phyloP scores from a whole-genome alignment of 768 basidiomycete species.

The Leucosporidium yakuticum region DNA sequence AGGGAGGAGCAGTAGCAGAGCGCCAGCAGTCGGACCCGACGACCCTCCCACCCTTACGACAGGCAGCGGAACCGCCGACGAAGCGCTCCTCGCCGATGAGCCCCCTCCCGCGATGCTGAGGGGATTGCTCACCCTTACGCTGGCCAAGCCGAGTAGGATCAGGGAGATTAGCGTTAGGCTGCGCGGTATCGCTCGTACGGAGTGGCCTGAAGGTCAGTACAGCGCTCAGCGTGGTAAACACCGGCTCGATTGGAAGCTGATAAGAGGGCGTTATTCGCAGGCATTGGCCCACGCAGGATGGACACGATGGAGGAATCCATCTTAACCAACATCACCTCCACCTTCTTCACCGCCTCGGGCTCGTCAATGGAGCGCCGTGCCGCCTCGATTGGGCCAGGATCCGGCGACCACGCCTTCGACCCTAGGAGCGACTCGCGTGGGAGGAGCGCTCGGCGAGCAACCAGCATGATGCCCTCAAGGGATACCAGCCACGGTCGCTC shows the following conservation, averaged over 20 bases:
- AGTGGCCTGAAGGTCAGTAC: slow-evolving; percentile 77
- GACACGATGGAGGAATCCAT: slow-evolving; percentile 73
- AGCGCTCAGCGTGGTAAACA: neutral
- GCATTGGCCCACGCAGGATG: slow-evolving; percentile 63
- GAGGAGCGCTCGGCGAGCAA: slow-evolving; percentile 8
- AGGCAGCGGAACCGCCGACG: neutral
- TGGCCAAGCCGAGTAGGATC: slow-evolving; percentile 74
- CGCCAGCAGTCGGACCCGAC: slow-evolving; percentile 15
- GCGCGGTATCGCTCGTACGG: slow-evolving; percentile 61
- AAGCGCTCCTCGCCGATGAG: slow-evolving; percentile 16
- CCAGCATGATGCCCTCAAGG: slow-evolving; percentile 19
- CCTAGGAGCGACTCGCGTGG: slow-evolving; percentile 19
- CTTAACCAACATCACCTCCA: slow-evolving; percentile 63
- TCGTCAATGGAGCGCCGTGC: slow-evolving; percentile 49
- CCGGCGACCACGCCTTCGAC: slow-evolving; percentile 6
- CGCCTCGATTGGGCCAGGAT: slow-evolving; percentile 51
- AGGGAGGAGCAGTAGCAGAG: slow-evolving; percentile 12
- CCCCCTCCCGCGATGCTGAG: slow-evolving; percentile 55
- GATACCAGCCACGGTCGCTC: slow-evolving; percentile 23
- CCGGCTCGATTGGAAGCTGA: neutral
- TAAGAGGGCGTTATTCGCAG: slow-evolving; percentile 37
- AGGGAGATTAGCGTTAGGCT: slow-evolving; percentile 77
- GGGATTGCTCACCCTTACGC: slow-evolving; percentile 58
- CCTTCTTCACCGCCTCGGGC: slow-evolving; percentile 62
- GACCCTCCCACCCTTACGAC: neutral